Percentiles rank a stretch among this genome's conserved stretches.
phyloP scores from a whole-genome alignment of 2,329 filamentous ascomycete species.

The Pseudogymnoascus sp. region DNA sequence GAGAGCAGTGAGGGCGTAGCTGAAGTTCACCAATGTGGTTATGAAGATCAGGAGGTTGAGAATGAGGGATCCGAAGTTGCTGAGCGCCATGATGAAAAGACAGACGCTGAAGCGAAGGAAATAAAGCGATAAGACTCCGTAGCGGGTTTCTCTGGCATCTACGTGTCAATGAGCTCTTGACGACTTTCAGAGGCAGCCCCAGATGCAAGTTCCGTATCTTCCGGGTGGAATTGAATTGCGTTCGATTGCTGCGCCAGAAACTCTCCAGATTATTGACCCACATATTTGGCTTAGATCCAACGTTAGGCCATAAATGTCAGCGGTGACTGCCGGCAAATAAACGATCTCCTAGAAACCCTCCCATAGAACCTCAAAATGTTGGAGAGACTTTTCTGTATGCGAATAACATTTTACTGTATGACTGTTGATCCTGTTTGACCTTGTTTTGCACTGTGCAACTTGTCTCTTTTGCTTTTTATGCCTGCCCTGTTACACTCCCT shows the following conservation, averaged over 20 bases:
- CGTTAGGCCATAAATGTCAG: neutral
- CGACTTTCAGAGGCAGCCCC: neutral
- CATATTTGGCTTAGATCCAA: neutral
- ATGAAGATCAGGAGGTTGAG: constrained; percentile 46
- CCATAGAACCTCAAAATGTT: neutral
- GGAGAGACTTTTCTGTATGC: neutral
- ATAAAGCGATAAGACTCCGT: neutral
- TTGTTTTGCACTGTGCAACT: neutral
- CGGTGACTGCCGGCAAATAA: neutral
- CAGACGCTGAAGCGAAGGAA: constrained; percentile 3
- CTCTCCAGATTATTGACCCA: constrained; percentile 11
- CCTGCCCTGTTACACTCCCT: neutral
- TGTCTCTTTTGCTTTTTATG: neutral
- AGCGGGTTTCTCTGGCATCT: neutral
- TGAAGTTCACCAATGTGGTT: constrained; percentile 45
- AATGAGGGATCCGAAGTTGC: constrained; percentile 43
- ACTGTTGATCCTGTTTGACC: neutral
- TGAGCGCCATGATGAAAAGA: constrained; percentile 37
- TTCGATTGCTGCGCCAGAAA: neutral
- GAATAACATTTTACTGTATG: neutral
- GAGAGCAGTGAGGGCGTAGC: constrained; percentile 41
- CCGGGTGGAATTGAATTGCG: neutral
- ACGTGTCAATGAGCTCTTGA: neutral
- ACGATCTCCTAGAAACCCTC: neutral
- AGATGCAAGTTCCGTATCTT: neutral